Evolutionary conservation across 768 basidiomycete genomes (phyloP), one percentile per base, ranked within the genome.

Genomic region (Tephrocybe sp.): DNA sequence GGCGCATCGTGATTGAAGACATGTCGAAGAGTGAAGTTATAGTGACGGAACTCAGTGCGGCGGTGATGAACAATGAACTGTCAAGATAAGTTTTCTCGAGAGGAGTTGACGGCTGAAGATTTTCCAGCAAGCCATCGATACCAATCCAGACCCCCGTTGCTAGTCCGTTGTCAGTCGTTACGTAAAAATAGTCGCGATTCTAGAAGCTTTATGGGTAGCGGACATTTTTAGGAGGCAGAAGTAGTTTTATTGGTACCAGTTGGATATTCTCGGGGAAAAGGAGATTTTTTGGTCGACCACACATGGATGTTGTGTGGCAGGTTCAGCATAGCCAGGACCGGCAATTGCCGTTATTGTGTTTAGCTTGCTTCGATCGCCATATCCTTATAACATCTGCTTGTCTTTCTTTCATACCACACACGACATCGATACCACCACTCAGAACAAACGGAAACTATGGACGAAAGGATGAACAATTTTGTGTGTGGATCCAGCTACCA

Each of bases 401-500:
- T 50, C 21, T 54, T 37, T 12, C 46, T 40, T 23, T 17, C 34
- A 38, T 30, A 20, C 44, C 28, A 25, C 40, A 25, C n/a, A 33
- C 47, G 30, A 23, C 21, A n/a, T n/a, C n/a, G n/a, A 12, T 20
- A 49, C 28, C 20, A 55, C 32, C 37, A n/a, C n/a, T n/a, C n/a
- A n/a, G n/a, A n/a, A n/a, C n/a, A n/a, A n/a, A n/a, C n/a, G n/a
- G n/a, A n/a, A n/a, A n/a, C n/a, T n/a, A 62, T 60, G 62, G 57
- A 57, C 53, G 60, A 59, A 34, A 45, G 54, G 48, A 62, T 78
- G 54, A 62, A 71, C 34, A 72, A 68, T 50, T 85, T 84, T 51
- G 69, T 73, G 50, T 76, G 79, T 47, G 79, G 75, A 37, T 69
- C 73, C 45, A 67, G 72, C 62, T 95, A 94, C 67, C 78, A 83